Base-by-base conservation (phyloP, 2,329 filamentous ascomycete genomes). In the Beauveria sp. region DNA sequence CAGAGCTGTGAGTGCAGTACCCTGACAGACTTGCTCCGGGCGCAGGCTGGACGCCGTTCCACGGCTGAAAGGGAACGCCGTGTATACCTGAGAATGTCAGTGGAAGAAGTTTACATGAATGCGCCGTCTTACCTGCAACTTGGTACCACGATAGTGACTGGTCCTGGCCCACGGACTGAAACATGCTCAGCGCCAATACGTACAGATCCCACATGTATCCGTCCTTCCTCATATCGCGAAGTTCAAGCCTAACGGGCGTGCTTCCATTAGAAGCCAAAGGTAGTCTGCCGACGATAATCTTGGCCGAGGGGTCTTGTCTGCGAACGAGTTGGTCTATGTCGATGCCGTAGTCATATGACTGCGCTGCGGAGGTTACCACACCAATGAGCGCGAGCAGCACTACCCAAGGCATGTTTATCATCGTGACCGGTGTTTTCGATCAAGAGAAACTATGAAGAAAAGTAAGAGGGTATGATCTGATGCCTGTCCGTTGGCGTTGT, bases 1-100 rank as follows among this genome's bases (percentile, higher is more conserved):
- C 84, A 1, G 88, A 89, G 26, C 80, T 83, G 73, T 96, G 91
- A 16, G 84, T 84, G 71, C 91, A 96, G 71, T 92, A 96, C 55
- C 90, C 91, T 18, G 81, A 78, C 45, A 78, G 75, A 61, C 79
- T 77, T 62, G 81, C 83, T 1, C 82, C 83, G 2, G 77, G 69
- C 1, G 74, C 76, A 60, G 79, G 76, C 54, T 74, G 68, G 24
- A 85, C 83, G 40, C 75, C 79, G 34, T 78, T 81, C 81, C 82
- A 86, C 14, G 79, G 71, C 45, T 75, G 66, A 65, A 81, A 83
- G 2, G 91, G 91, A 63, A 88, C 86, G 20, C 91, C 91, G 72
- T 96, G 91, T 66, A 96, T 90, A 18, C 88, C 89, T 91, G 38
- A 18, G 38, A 6, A 12, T 45, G 51, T 63, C 30, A 65, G 18